Base-by-base conservation (phyloP, 1,284 basidiomycete species). In the Puccinia polysora region DNA sequence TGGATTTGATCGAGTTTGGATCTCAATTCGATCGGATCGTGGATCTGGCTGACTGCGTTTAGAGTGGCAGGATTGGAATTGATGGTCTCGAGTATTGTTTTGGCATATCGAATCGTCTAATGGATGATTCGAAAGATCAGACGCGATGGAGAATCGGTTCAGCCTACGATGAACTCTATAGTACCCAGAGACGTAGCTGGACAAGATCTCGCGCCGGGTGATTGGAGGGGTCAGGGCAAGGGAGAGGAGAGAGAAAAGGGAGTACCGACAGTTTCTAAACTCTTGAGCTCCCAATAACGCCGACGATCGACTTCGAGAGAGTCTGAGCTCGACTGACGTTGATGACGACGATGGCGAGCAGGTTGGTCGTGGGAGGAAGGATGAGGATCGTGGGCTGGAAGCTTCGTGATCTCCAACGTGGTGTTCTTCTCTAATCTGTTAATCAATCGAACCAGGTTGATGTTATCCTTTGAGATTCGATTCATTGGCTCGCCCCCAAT, bases 281-380 rank as follows among this genome's bases (percentile, higher is more conserved):
- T 40, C 32, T 62, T 62, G 23, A 62, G 43, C 47, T 62, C 59
- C 59, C 59, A 62, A n/a, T 62, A 62, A 28, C 59, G 38, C 14
- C 47, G 38, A 8, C 47, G 59, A 25, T 62, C 43, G 40, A 62
- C 30, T 62, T 28, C 32, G 25, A 23, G 40, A 43, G 25, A 2
- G 2, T 43, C 15, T 4, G 4, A 12, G 5, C 10, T 18, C 30
- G 59, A 30, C 32, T 40, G 25, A 4, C 34, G 10, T 38, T 14
- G 36, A 34, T 10, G 14, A 8, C 20, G 14, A 43, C 5, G n/a
- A 8, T 18, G 18, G 8, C 40, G 18, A 43, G 40, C 18, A 8
- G 8, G 8, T 43, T 8, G 18, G 40, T 43, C 8, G 8, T 18
- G 18, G 34, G 1, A 25, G 23, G 30, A n/a, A 14, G 58, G 50